Conservation (phyloP, 139 green algal genomes). For the Monoraphidium neglectum region DNA sequence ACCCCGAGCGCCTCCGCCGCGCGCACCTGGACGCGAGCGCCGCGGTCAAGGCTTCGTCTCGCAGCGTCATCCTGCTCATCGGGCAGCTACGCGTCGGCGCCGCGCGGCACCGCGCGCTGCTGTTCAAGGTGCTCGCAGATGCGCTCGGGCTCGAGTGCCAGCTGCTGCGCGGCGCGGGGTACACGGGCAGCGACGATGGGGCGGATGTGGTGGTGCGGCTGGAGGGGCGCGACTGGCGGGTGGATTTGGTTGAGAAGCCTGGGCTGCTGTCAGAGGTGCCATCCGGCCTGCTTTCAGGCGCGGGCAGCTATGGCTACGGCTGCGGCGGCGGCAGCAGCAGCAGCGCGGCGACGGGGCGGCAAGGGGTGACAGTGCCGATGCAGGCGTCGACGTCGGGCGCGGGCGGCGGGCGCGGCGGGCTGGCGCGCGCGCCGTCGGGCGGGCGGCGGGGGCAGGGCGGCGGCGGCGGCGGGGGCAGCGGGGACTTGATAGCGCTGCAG, state of each 20-base stretch:
- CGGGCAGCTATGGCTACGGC: too few relatives aligned
- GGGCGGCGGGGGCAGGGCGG: too few relatives aligned
- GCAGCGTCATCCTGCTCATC: conserved; percentile 56
- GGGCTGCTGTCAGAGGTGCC: conserved; percentile 29
- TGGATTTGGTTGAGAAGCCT: conserved; percentile 60
- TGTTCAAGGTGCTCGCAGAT: conserved; percentile 89
- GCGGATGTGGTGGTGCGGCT: conserved; percentile 42
- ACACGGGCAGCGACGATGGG: conserved; percentile 27
- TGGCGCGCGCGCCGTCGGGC: too few relatives aligned
- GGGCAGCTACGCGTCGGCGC: conserved; percentile 62
- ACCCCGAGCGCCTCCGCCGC: neutral
- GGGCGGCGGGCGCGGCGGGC: too few relatives aligned
- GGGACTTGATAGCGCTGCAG: conserved; percentile 15
- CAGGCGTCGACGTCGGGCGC: too few relatives aligned
- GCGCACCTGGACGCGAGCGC: neutral
- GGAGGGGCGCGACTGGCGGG: conserved; percentile 37
- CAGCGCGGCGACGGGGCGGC: too few relatives aligned
- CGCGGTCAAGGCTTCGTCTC: conserved; percentile 25
- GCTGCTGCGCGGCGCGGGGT: conserved; percentile 50
- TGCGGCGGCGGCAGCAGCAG: too few relatives aligned
- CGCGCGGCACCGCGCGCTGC: conserved; percentile 73
- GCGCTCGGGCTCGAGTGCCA: conserved; percentile 58
- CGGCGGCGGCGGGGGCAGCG: too few relatives aligned
- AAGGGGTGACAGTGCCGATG: too few relatives aligned
- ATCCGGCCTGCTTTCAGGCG: neutral